Evolutionary conservation across 805 yeast species (phyloP), one percentile per base, ranked within the genome.

Genomic region (Nakazawaea sp.): DNA sequence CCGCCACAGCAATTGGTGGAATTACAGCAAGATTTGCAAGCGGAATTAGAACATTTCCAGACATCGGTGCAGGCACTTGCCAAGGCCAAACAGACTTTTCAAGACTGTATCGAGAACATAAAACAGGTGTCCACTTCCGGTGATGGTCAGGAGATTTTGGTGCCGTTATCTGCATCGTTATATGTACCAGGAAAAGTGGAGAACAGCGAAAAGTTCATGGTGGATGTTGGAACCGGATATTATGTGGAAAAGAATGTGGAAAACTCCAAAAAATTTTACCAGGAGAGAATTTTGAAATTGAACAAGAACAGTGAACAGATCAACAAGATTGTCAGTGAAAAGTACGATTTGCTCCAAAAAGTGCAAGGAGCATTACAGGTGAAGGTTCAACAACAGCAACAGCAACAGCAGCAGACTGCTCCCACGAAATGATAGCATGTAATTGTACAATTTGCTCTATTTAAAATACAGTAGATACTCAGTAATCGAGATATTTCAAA

Each of bases 191-290:
- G 97, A 2, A 72, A 66, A 37, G 70, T 85, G 35, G 66, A 68
- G 30, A 75, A 81, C 41, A 70, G 70, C 35, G 71, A 79, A 42
- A 77, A 71, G 41, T 92, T 81, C 50, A 66, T 92, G 55, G 96
- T 92, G 8, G 98, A 92, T 54, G 80, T 92, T 18, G 98, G 98
- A 25, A 92, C 98, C 0, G 97, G 97, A 2, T 92, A 92, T 55
- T 92, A 73, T 54, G 89, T 88, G 13, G 96, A 87, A 53, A 92
- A 92, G 59, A 58, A 58, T 33, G 73, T 75, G 0, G 62, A 63
- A 6, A 87, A 83, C 32, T 81, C 96, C 2, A 64, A 74, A 43
- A 58, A 56, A 38, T 90, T 87, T 51, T 90, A 86, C 56, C 72
- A 79, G 42, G 69, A 65, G 40, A 87, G 92, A 58, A 75, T 88